Base-by-base conservation (phyloP, 2,329 filamentous ascomycete species). In the Magnaporthiopsis rhizophila region DNA sequence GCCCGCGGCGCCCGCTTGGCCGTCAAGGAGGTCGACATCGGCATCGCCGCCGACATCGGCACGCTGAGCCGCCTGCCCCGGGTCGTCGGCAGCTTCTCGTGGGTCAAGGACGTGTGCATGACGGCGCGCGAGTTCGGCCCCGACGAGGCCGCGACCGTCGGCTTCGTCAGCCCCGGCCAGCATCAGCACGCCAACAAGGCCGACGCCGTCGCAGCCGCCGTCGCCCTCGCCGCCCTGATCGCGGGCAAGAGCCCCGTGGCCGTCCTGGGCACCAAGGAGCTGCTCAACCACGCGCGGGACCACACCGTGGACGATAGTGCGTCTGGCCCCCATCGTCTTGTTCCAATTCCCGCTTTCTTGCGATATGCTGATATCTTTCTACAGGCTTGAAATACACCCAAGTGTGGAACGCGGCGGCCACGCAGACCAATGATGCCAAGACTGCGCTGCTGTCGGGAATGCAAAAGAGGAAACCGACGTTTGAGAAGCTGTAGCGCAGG, bases 241-340 rank as follows among this genome's bases (percentile, higher is more conserved):
- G 89, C 90, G 34, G 79, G 74, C 24, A 97, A 97, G 83, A 95
- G 90, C 72, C 94, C 94, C 0, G 87, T 98, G 28, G 92, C 92
- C 1, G 90, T 94, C 68, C 86, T 92, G 78, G 89, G 90, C 7
- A 96, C 92, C 11, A 97, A 97, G 80, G 90, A 95, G 77, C 77
- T 96, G 67, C 73, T 97, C 72, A 92, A 95, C 75, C 91, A 89
- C 72, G 89, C 88, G 45, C 83, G 91, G 70, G 93, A 96, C 74
- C 86, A 92, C 74, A 81, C 83, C 2, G 86, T 96, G 34, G 85
- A 84, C 59, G 92, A 96, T 69, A 91, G 88, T 88, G 74, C 72
- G 84, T 81, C n/a, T n/a, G n/a, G n/a, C n/a, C 9, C 32, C 5
- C 9, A 34, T 34, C 32, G 32, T 9, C 32, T 34, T 34, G 32